Evolutionary conservation across 1,284 basidiomycete genomes (phyloP).

Genomic region (Lignosus rhinocerotis): DNA sequence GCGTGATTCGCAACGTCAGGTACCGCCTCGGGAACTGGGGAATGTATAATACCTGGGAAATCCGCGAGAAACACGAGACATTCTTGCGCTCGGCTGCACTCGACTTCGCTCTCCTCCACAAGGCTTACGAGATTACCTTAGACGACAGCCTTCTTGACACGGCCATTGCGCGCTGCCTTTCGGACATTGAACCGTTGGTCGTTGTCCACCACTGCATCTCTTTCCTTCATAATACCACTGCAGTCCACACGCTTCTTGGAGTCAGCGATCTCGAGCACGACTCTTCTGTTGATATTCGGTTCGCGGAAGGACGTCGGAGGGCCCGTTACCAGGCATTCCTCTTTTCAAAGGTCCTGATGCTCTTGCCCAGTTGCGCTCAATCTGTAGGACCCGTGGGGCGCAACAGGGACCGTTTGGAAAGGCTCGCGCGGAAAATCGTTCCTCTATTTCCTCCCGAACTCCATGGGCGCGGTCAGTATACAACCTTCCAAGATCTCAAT

Average conservation of each 20-base stretch:
- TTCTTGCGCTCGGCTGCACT: neutral
- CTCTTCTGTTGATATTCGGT: neutral
- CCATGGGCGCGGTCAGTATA: no score
- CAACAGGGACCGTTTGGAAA: no score
- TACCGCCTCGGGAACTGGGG: neutral
- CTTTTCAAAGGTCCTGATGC: no score
- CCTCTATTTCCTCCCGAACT: no score
- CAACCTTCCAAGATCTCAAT: no score
- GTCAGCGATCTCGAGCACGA: neutral
- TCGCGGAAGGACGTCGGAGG: neutral
- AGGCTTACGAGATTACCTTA: neutral
- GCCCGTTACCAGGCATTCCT: neutral
- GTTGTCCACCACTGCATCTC: neutral
- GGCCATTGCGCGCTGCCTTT: neutral
- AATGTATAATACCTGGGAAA: constrained; percentile 1
- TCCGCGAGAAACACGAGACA: neutral
- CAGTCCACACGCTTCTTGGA: neutral
- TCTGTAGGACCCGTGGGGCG: no score
- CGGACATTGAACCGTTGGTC: neutral
- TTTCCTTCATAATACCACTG: neutral
- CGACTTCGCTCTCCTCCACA: neutral
- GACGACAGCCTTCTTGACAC: neutral
- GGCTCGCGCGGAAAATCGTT: no score
- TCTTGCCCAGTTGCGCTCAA: no score
- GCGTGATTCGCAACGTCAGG: neutral